Base-by-base conservation (phyloP, 148 eudicot genomes). In the Arbutus unedo region DNA sequence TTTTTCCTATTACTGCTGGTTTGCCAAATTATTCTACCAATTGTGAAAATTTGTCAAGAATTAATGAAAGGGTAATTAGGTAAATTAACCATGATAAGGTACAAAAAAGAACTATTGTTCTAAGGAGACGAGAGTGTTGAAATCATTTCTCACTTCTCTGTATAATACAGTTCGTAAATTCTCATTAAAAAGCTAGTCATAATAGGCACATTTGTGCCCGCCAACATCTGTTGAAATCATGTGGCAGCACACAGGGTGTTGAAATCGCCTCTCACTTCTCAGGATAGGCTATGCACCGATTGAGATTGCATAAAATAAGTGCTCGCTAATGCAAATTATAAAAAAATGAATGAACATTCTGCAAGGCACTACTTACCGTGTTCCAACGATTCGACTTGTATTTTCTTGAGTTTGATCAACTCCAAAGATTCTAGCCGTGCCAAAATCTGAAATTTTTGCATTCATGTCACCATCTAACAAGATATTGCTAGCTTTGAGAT, bases 331-430 rank as follows among this genome's bases (percentile, higher is more conserved):
- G 4, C 6, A 5, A 5, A 0, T 15, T 45, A 48, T 5, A 4
- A 1, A 38, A 66, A 25, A 48, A 67, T 6, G 62, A 5, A 19
- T n/a, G 25, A 0, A 62, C 0, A 5, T 1, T 6, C 23, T 47
- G n/a, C 1, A 43, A 4, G 14, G 15, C 4, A 10, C 19, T 3
- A 89, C 92, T 85, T 82, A 90, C 92, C 80, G 85, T 64, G 90
- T 90, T 8, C 92, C 90, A 16, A 74, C 90, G 19, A 88, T 53
- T 80, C 76, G 51, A 45, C 23, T 72, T 45, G 76, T 72, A 45
- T 18, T 82, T 50, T 82, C 76, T 55, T 86, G 77, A 47, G 77
- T 45, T 73, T 73, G 53, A 73, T 73, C 77, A 19, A 73, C 54
- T 43, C 77, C 77, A 47, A 73, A 73, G 48, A 73, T 73, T 3